phyloP scores from a whole-genome alignment of 208 protist genomes.

The Leptomonas seymouri region DNA sequence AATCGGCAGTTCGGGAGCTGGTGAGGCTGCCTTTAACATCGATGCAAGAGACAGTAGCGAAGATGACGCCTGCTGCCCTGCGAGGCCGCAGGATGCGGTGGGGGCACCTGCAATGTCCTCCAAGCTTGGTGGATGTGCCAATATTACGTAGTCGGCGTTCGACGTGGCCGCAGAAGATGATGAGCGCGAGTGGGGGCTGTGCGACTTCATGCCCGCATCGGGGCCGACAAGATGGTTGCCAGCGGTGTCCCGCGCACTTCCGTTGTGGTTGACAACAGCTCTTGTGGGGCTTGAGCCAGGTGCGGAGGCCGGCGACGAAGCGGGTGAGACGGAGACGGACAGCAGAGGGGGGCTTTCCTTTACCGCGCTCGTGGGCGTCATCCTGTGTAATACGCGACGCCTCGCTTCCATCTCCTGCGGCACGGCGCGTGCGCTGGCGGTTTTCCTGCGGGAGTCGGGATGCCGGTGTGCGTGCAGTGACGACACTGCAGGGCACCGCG shows the following conservation, averaged over 20 bases:
- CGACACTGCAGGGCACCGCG: not conserved
- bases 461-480: not conserved
- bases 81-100: not conserved
- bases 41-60: not conserved
- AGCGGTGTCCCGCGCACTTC: too few species aligned
- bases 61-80: not conserved
- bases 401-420: not conserved
- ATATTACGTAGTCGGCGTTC: too few species aligned
- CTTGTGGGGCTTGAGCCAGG: not conserved
- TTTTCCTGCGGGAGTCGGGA: not conserved
- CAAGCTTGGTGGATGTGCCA: not conserved
- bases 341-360: not conserved
- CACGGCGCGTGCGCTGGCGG: too few species aligned
- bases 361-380: not conserved
- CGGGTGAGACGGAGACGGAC: slow-evolving; percentile 9
- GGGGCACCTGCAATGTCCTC: not conserved
- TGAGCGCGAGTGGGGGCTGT: too few species aligned
- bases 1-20: not conserved
- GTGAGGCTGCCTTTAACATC: not conserved
- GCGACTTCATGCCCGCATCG: too few species aligned
- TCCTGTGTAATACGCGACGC: not conserved
- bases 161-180: too few species aligned
- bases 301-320: not conserved
- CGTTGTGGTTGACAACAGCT: not conserved
- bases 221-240: too few species aligned